phyloP scores from a whole-genome alignment of 1,284 basidiomycete genomes.

The Ceratobasidium theobromae region DNA sequence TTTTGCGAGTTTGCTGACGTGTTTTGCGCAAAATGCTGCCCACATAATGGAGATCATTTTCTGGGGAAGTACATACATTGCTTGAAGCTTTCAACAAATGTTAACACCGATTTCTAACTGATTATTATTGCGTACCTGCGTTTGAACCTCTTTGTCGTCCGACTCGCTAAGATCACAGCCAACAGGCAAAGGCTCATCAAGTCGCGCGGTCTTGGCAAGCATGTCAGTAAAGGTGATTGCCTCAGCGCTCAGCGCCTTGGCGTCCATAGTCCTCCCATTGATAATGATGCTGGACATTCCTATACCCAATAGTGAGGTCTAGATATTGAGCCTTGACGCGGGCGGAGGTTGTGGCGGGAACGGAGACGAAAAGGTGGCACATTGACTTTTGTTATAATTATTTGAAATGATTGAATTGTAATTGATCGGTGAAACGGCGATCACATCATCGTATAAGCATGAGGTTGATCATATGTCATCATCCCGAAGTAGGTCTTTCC shows the following conservation, averaged over 20 bases:
- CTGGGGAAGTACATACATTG: slow-evolving; percentile 2
- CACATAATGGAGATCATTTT: neutral
- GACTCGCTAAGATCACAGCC: neutral
- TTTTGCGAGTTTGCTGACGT: slow-evolving; percentile 1
- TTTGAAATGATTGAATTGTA: no score
- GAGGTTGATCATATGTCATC: no score
- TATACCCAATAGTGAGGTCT: no score
- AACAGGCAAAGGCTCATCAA: slow-evolving; percentile 4
- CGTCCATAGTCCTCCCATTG: neutral
- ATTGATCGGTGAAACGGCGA: no score
- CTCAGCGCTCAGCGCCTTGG: neutral
- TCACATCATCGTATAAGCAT: no score
- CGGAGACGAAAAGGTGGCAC: no score
- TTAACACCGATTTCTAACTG: neutral
- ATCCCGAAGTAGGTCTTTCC: no score
- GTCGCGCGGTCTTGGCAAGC: neutral
- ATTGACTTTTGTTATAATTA: no score
- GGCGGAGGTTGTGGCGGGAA: no score
- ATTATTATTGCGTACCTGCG: neutral
- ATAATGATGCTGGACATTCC: no score
- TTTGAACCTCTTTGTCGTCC: slow-evolving; percentile 20
- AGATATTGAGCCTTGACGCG: no score
- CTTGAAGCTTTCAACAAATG: neutral
- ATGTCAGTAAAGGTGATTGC: neutral
- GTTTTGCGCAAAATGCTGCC: slow-evolving; percentile 3